Base-by-base conservation (phyloP, 176 grass and related monocot species). In the Elaeis guineensis region DNA sequence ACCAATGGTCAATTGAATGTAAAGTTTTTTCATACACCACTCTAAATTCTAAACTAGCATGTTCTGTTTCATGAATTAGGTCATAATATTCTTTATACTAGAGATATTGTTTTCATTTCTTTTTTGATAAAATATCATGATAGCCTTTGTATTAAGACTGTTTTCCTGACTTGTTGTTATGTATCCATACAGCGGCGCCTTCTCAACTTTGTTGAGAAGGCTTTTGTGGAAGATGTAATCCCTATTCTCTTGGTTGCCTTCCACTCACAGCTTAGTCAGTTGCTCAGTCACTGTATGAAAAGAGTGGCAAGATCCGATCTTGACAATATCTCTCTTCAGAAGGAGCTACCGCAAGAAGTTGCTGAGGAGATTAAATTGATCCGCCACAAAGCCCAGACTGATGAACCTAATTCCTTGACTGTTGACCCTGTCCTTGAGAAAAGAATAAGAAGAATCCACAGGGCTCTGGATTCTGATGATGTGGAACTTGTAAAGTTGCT, bases 401-500 rank as follows among this genome's bases (percentile, higher is more conserved):
- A 54, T 61, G 64, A 80, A 79, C 66, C 25, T 50, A 72, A 80
- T 25, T 28, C 14, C 1, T 19, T 51, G 21, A 79, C 58, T 65
- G 55, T 28, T 0, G 83, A 97, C 49, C 81, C 69, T 66, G 64
- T 80, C 18, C 84, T 83, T 59, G 88, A 93, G 30, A 93, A 89
- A 83, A 82, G 85, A 74, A 76, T 99, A 25, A 82, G 69, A 66
- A 85, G 76, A 74, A 99, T 99, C 28, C 88, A 93, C 70, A 76
- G 67, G 62, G 87, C 94, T 20, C 84, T 99, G 2, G 94, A 99
- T 75, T 89, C 72, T 64, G 94, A 99, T 69, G 94, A 99, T 83
- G 79, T 99, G 15, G 88, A 99, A 57, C 89, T 99, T 70, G 94
- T 99, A 66, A 93, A 81, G 74, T 78, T 99, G 74, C 88, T 99